Evolutionary conservation across 352 stramenopile species (phyloP).

Genomic region (Aphanomyces cochlioides): DNA sequence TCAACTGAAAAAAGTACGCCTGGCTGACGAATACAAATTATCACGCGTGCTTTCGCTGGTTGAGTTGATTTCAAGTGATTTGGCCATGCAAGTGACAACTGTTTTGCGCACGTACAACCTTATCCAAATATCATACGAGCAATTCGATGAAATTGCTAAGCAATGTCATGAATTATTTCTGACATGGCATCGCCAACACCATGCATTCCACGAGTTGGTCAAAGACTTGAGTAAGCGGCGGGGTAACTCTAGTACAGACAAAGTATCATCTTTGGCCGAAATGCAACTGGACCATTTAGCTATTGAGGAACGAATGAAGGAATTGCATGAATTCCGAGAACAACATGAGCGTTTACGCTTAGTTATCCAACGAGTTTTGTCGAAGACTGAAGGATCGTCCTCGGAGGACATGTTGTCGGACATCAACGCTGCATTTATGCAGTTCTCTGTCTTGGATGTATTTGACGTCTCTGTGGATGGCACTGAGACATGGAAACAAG

Average conservation of each 20-base stretch:
- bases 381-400: slow-evolving; percentile 49
- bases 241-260: slow-evolving; percentile 77
- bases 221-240: slow-evolving; percentile 84
- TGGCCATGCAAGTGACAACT: slow-evolving; percentile 76
- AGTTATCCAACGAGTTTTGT: slow-evolving; percentile 84
- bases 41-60: slow-evolving; percentile 71
- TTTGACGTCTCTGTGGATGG: slow-evolving; percentile 86
- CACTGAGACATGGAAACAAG: slow-evolving; percentile 73
- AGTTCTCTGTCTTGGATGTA: slow-evolving; percentile 71
- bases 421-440: slow-evolving; percentile 87
- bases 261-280: slow-evolving; percentile 71
- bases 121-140: slow-evolving; percentile 77
- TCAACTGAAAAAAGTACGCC: slow-evolving; percentile 88
- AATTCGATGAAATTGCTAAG: slow-evolving; percentile 71
- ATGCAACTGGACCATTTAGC: slow-evolving; percentile 80
- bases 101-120: slow-evolving; percentile 78
- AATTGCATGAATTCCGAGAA: slow-evolving; percentile 88
- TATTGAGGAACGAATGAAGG: slow-evolving; percentile 83
- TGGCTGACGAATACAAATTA: slow-evolving; percentile 85
- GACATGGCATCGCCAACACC: slow-evolving; percentile 82
- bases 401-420: slow-evolving; percentile 77
- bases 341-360: slow-evolving; percentile 88
- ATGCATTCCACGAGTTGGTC: slow-evolving; percentile 78
- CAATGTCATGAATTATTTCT: slow-evolving; percentile 82
- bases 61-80: slow-evolving; percentile 83